A percentile compares a stretch with the other conserved stretches of the same genome.
phyloP scores from a whole-genome alignment of 1,139 yeast genomes.

The Meyerozyma sp. region DNA sequence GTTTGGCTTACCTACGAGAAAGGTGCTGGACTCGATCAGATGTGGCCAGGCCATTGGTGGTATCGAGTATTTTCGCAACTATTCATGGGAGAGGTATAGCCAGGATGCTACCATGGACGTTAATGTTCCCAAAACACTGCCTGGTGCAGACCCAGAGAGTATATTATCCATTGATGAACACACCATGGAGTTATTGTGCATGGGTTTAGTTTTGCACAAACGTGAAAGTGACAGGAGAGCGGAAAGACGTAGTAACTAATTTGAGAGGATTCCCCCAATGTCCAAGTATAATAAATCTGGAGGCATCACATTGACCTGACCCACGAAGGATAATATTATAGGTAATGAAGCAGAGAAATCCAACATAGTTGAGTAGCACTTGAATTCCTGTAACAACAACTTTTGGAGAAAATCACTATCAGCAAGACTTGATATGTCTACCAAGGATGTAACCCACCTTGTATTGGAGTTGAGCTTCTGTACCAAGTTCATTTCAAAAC shows the following conservation, averaged over 20 bases:
- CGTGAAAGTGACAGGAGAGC: not conserved
- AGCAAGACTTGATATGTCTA: not conserved
- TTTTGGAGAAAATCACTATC: not conserved
- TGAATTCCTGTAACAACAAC: not conserved
- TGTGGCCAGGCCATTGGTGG: not conserved
- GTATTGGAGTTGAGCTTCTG: not conserved
- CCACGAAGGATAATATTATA: not conserved
- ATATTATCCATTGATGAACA: not conserved
- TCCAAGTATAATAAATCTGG: not conserved
- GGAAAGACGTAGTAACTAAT: not conserved
- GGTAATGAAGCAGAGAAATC: not conserved
- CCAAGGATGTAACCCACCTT: not conserved
- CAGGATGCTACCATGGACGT: not conserved
- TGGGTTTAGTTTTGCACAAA: not conserved
- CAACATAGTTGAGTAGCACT: not conserved
- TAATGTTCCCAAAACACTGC: not conserved
- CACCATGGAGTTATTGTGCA: not conserved
- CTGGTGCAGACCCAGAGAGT: not conserved
- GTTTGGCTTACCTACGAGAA: not conserved
- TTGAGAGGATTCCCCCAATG: not conserved
- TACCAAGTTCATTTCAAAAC: constrained; percentile 4
- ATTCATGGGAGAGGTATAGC: not conserved
- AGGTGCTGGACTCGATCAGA: not conserved
- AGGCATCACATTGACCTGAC: not conserved
- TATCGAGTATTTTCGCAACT: not conserved